phyloP scores from a whole-genome alignment of 768 basidiomycete species.

The Neoboletus magnificus region DNA sequence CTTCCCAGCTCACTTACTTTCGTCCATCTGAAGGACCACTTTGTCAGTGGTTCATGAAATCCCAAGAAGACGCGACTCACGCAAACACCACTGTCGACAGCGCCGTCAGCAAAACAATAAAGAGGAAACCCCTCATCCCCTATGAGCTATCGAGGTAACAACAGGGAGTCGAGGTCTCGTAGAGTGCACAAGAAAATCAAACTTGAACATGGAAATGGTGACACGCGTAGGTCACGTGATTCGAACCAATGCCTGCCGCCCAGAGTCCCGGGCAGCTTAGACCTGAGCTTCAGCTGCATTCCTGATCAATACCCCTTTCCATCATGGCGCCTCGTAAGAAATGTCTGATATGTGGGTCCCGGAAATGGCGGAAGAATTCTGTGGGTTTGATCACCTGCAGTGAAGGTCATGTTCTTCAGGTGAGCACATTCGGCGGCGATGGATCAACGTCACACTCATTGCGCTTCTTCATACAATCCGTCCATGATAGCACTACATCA shows the following conservation, averaged over 20 bases:
- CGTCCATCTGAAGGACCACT: conserved; percentile 56
- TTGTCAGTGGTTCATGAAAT: not conserved
- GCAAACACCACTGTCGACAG: conserved; percentile 54
- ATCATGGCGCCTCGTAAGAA: conserved; percentile 58
- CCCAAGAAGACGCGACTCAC: conserved; percentile 41
- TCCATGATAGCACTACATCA: conserved; percentile 66
- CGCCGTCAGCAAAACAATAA: conserved; percentile 48
- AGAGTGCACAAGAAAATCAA: not conserved
- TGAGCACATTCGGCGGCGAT: conserved; percentile 31
- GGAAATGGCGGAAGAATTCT: conserved; percentile 83
- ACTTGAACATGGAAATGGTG: not conserved
- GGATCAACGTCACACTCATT: not conserved
- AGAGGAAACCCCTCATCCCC: conserved; percentile 49
- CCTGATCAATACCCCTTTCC: not conserved
- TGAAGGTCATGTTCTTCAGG: conserved; percentile 90
- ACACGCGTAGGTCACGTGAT: conserved; percentile 13
- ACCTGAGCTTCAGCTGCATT: not conserved
- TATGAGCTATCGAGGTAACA: not conserved
- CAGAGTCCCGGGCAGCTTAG: too few species aligned
- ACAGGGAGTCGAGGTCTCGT: not conserved
- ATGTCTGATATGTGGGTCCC: conserved; percentile 79
- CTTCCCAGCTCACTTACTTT: conserved; percentile 42
- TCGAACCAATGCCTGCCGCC: too few species aligned
- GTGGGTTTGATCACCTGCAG: conserved; percentile 82
- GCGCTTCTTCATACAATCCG: not conserved